Conservation (phyloP, 495 filamentous ascomycete species). For the Neurospora sp. region DNA sequence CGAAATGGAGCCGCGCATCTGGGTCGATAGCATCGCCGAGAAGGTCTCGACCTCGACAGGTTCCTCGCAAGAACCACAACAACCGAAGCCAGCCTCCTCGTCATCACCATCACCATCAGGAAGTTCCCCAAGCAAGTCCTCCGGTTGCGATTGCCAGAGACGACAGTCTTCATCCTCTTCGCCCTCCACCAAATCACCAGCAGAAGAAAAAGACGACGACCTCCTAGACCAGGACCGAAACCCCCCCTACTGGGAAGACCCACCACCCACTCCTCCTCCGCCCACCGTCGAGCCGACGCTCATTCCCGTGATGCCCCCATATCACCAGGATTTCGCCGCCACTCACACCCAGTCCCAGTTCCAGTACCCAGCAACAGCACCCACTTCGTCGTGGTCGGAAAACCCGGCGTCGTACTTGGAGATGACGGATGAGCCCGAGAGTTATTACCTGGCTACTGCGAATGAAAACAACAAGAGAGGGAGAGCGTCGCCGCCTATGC, state of each 20-base stretch:
- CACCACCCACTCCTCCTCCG: not conserved
- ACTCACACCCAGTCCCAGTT: not conserved
- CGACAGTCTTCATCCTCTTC: not conserved
- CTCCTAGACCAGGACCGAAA: not conserved
- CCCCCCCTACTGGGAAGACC: conserved; percentile 4
- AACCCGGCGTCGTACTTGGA: conserved; percentile 22
- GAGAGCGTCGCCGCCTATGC: not conserved
- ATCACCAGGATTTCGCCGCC: not conserved
- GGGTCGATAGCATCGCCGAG: conserved; percentile 6
- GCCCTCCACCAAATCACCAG: not conserved
- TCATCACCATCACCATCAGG: not conserved
- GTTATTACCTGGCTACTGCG: not conserved
- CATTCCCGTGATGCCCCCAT: not conserved
- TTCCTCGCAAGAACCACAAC: not conserved
- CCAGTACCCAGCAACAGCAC: not conserved
- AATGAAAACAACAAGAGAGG: not conserved
- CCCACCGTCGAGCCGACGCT: not conserved
- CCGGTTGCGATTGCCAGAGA: not conserved
- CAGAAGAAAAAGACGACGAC: not conserved
- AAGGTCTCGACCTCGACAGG: not conserved
- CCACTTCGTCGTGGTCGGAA: conserved; percentile 6
- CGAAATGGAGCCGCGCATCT: conserved; percentile 17
- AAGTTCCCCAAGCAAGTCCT: not conserved
- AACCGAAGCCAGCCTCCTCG: not conserved
- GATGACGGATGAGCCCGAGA: conserved; percentile 17